Percentiles rank a stretch among this genome's conserved stretches.
phyloP scores from a whole-genome alignment of 2,329 filamentous ascomycete genomes.

The Neocatenulostroma microsporum region DNA sequence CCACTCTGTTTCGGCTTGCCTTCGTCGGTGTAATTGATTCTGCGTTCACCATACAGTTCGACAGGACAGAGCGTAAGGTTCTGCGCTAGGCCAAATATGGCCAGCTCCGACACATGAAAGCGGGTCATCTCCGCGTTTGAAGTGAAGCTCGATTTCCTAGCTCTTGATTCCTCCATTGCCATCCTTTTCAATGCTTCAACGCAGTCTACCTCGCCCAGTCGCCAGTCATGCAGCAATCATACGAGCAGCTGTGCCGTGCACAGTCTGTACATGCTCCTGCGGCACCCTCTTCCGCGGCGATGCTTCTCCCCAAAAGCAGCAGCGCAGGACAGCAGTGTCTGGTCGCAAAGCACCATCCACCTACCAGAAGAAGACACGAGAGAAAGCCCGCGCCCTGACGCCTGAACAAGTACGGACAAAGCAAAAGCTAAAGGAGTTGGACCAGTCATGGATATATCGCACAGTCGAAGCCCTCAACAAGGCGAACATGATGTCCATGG shows the following conservation, averaged over 20 bases:
- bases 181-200: conserved; percentile 14
- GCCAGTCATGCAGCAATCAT: conserved; percentile 3
- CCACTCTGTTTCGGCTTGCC: too few relatives aligned
- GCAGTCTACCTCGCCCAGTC: conserved; percentile 10
- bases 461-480: background rate
- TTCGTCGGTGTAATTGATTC: too few relatives aligned
- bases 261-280: conserved; percentile 15
- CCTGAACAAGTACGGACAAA: background rate
- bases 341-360: conserved; percentile 11
- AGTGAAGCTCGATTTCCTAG: too few relatives aligned
- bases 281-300: conserved; percentile 6
- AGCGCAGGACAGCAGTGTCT: conserved; percentile 3
- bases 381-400: background rate
- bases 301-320: background rate
- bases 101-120: too few relatives aligned
- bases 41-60: too few relatives aligned
- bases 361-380: background rate
- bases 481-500: background rate
- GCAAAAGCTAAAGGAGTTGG: background rate
- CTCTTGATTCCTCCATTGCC: background rate
- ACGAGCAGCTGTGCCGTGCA: conserved; percentile 7
- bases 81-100: too few relatives aligned
- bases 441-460: background rate
- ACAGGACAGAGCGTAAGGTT: too few relatives aligned
- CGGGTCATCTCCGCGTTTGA: too few relatives aligned